These are phyloP conservation scores for Parathielavia hyrcaniae DNA, from an alignment of 495 filamentous ascomycete species.

Conservation along the genomic window DNA sequence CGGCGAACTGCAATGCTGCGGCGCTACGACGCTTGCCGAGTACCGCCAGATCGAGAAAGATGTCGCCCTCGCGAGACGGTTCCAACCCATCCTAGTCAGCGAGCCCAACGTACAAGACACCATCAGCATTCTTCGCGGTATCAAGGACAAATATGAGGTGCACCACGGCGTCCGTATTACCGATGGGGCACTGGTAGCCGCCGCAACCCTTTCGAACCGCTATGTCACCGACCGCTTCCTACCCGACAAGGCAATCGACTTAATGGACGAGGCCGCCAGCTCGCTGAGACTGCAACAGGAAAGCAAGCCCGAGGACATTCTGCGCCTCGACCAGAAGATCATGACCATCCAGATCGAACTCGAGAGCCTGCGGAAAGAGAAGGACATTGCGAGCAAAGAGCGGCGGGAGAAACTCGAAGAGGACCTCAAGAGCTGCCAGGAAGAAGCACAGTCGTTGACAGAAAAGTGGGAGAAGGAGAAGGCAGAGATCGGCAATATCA, in stretches of 20 bases:
- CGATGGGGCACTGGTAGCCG: slow-evolving; percentile 84
- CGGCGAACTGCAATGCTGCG: slow-evolving; percentile 91
- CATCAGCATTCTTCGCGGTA: slow-evolving; percentile 90
- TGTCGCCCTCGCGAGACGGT: slow-evolving; percentile 82
- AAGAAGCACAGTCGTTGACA: slow-evolving; percentile 59
- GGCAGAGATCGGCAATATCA: slow-evolving; percentile 73
- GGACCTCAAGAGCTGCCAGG: slow-evolving; percentile 65
- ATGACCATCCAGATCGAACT: slow-evolving; percentile 97
- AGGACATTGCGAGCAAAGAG: slow-evolving; percentile 78
- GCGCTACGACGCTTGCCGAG: slow-evolving; percentile 87
- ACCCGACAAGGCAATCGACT: slow-evolving; percentile 93
- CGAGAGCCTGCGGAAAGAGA: slow-evolving; percentile 92
- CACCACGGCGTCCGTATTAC: slow-evolving; percentile 94
- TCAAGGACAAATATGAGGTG: slow-evolving; percentile 95
- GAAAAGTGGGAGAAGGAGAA: slow-evolving; percentile 87
- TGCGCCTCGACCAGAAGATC: slow-evolving; percentile 83
- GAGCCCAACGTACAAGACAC: slow-evolving; percentile 89
- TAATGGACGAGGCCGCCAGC: slow-evolving; percentile 93
- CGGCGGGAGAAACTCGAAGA: slow-evolving; percentile 77
- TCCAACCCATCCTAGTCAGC: slow-evolving; percentile 85
- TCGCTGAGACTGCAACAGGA: slow-evolving; percentile 89
- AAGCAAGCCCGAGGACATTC: slow-evolving; percentile 89
- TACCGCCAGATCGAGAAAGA: slow-evolving; percentile 95
- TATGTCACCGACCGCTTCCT: slow-evolving; percentile 96
- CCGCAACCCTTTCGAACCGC: slow-evolving; percentile 85